phyloP scores from a whole-genome alignment of 2,329 filamentous ascomycete species.

The Xylariaceae sp. region DNA sequence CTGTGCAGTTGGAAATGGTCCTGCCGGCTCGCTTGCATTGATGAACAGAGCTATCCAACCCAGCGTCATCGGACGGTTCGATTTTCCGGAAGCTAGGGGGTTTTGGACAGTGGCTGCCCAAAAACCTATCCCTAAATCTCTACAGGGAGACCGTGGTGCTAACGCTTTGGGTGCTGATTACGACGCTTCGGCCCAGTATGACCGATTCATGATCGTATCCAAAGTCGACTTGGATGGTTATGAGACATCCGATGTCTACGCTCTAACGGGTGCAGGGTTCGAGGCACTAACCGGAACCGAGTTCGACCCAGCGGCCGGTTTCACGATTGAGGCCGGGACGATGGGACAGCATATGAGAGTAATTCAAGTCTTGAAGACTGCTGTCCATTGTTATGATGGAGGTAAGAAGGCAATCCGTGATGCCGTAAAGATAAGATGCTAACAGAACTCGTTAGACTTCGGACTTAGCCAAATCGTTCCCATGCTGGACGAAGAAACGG shows the following conservation, averaged over 20 bases:
- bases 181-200: constrained; percentile 57
- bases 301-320: constrained; percentile 83
- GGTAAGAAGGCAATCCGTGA: constrained; percentile 48
- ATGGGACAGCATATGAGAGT: constrained; percentile 76
- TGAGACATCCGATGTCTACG: constrained; percentile 74
- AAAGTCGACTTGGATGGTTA: constrained; percentile 63
- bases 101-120: constrained; percentile 77
- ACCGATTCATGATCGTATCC: constrained; percentile 78
- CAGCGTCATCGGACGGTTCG: constrained; percentile 61
- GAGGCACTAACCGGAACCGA: constrained; percentile 76
- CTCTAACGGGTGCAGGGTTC: constrained; percentile 66
- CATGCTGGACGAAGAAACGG: constrained; percentile 86
- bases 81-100: constrained; percentile 66
- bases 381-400: constrained; percentile 85
- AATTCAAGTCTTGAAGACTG: constrained; percentile 79
- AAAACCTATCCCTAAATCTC: constrained; percentile 58
- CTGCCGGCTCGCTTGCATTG: constrained; percentile 64
- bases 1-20: constrained; percentile 58
- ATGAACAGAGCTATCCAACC: constrained; percentile 75
- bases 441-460: constrained; percentile 55
- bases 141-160: constrained; percentile 47
- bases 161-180: constrained; percentile 50
- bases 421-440: neutral
- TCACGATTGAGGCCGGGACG: constrained; percentile 78
- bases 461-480: constrained; percentile 86